Base-by-base conservation (phyloP, 208 protist genomes). In the Blechomonas ayalai region DNA sequence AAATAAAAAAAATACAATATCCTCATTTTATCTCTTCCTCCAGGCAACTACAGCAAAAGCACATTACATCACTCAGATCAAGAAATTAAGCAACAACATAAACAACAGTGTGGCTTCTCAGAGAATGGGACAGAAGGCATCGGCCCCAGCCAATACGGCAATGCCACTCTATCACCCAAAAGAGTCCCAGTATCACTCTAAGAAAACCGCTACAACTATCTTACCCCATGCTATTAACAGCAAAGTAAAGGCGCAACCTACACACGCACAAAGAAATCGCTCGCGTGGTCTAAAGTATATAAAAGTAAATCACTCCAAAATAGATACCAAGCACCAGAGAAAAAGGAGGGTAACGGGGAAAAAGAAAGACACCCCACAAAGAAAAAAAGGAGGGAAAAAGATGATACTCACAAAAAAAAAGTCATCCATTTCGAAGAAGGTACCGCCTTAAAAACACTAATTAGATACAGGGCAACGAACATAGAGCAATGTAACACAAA, bases 261-360 rank as follows among this genome's bases (percentile, higher is more conserved):
- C 42, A 10, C 9, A 47, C 13, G 23, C 13, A 6, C 20, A 13
- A 12, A 28, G 15, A 35, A 47, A 47, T 24, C 10, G 9, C 23
- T 47, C 16, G 33, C 24, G 23, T 7, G n/a, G n/a, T n/a, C n/a
- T n/a, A n/a, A 33, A 47, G 23, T 33, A 47, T 33, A 33, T 47
- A 33, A 28, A 33, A 47, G n/a, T 33, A 10, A 46, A 33, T 54
- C 36, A 60, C 26, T 23, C 16, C 55, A 66, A 60, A 51, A 51
- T n/a, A n/a, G n/a, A n/a, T n/a, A n/a, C n/a, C n/a, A n/a, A 33
- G 7, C n/a, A 35, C 23, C 15, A 47, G 12, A 47, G 8, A 47
- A 53, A 56, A 36, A 61, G 27, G 34, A 50, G 1, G 6, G 40
- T 41, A 12, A n/a, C 18, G n/a, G 12, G 8, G 10, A 6, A 24